phyloP scores from a whole-genome alignment of 2,329 filamentous ascomycete genomes.

The Clathrospora elynae region DNA sequence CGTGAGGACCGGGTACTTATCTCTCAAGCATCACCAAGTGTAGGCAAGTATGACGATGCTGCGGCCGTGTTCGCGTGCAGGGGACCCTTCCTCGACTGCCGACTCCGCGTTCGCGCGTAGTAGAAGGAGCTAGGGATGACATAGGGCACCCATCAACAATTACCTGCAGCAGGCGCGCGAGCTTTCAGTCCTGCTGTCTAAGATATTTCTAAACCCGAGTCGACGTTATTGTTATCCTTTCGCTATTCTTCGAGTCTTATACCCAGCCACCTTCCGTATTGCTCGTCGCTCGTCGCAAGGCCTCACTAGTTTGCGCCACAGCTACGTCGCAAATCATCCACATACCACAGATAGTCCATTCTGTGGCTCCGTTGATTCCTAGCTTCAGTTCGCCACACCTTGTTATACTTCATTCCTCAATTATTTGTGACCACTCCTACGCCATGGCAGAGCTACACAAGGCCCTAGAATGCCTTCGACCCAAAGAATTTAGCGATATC shows the following conservation, averaged over 20 bases:
- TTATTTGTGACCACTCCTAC: too few species aligned
- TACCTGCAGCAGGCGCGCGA: too few species aligned
- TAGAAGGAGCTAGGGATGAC: too few species aligned
- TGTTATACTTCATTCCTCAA: neutral
- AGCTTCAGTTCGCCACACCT: neutral
- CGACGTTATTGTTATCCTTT: too few species aligned
- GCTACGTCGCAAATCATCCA: slow-evolving; percentile 21
- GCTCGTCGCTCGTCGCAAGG: slow-evolving; percentile 23
- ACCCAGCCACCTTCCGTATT: too few species aligned
- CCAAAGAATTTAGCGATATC: slow-evolving; percentile 53
- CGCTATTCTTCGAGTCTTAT: too few species aligned
- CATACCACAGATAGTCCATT: slow-evolving; percentile 3
- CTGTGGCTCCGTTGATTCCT: neutral
- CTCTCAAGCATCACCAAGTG: neutral
- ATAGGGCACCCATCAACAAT: too few species aligned
- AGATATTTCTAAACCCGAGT: too few species aligned
- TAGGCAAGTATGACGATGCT: neutral
- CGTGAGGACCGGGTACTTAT: too few species aligned
- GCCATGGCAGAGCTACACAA: slow-evolving; percentile 51
- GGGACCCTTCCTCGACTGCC: too few species aligned
- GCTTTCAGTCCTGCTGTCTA: too few species aligned
- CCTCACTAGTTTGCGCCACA: slow-evolving; percentile 18
- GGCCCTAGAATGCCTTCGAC: slow-evolving; percentile 52
- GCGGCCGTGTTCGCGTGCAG: neutral
- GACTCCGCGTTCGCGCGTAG: too few species aligned